These are phyloP conservation scores for Hypoxylon rubiginosum DNA, from an alignment of 2,329 filamentous ascomycete genomes.

Conservation along the genomic window DNA sequence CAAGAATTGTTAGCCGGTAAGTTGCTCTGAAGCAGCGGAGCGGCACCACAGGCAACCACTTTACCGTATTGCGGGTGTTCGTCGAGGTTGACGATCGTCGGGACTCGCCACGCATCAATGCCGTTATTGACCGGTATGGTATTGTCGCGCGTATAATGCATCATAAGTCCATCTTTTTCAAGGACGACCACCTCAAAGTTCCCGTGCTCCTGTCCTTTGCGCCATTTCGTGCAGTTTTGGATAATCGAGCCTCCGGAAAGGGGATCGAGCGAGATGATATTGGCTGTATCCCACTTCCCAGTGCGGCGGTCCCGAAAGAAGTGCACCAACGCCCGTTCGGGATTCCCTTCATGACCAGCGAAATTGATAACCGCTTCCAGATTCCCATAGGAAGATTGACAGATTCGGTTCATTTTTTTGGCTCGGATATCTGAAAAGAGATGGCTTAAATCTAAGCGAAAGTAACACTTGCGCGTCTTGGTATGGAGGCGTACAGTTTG, in stretches of 20 bases:
- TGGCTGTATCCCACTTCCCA: constrained; percentile 16
- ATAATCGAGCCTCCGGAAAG: constrained; percentile 36
- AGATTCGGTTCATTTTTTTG: constrained; percentile 39
- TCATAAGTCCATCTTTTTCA: constrained; percentile 25
- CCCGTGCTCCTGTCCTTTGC: constrained; percentile 21
- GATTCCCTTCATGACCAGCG: constrained; percentile 4
- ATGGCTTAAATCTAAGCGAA: not conserved
- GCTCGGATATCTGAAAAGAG: not conserved
- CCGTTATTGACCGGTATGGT: not conserved
- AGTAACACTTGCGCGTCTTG: not conserved
- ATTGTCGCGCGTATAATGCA: constrained; percentile 36
- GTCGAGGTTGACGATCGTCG: constrained; percentile 13
- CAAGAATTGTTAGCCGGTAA: not conserved
- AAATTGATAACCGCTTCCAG: constrained; percentile 39
- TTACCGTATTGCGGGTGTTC: not conserved
- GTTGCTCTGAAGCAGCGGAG: constrained; percentile 27
- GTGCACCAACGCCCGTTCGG: constrained; percentile 23
- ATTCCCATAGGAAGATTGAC: constrained; percentile 33
- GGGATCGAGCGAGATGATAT: constrained; percentile 10
- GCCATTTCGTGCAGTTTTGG: constrained; percentile 22
- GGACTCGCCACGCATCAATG: constrained; percentile 5
- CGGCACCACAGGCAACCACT: constrained; percentile 22
- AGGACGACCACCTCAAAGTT: constrained; percentile 40
- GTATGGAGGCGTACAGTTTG: not conserved
- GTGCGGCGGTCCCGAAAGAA: constrained; percentile 23